Base-by-base conservation (phyloP, 2,329 filamentous ascomycete genomes). In the Clonostachys rosea region DNA sequence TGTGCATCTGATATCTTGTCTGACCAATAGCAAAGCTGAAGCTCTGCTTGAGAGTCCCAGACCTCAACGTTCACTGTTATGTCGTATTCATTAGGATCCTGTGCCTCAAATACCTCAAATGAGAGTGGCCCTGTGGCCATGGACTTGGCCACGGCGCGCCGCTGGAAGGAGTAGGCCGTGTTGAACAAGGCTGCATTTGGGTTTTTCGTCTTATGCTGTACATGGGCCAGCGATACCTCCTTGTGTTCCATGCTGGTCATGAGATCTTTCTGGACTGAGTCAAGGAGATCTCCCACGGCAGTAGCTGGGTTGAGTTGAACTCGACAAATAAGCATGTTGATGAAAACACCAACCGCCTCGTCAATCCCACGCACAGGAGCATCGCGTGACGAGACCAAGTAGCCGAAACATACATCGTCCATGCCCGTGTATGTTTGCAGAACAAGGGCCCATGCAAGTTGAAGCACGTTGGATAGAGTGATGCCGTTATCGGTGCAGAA, bases 291-390 rank as follows among this genome's bases (percentile, higher is more conserved):
- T 7, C n/a, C 35, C 4, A 44, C 11, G 11, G n/a, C 30, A 3
- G 44, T 17, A 13, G 24, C n/a, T 5, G 40, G 34, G 35, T 36
- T n/a, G 9, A 50, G 17, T 4, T 44, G 16, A 6, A 48, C 37
- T 16, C 44, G 43, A 49, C 71, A 77, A 45, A 75, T 70, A 5
- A 80, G 65, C 70, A 78, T 78, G 49, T 77, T 78, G 52, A 79
- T 74, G 47, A 79, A 77, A 24, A 66, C 62, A 0, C 77, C 76
- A 14, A 74, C 67, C 4, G 73, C 68, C 5, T 73, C 60, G 6
- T 71, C 65, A 17, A 78, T 70, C 3, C 68, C 66, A 5, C 63
- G 59, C 3, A 79, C 61, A 3, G 73, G 69, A 6, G 71, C 63
- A 50, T 79, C 75, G 24, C 77, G 64, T 6, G 75, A 76, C 0